Evolutionary conservation across 805 yeast genomes (phyloP).

Genomic region (Barnettozyma vustinii): DNA sequence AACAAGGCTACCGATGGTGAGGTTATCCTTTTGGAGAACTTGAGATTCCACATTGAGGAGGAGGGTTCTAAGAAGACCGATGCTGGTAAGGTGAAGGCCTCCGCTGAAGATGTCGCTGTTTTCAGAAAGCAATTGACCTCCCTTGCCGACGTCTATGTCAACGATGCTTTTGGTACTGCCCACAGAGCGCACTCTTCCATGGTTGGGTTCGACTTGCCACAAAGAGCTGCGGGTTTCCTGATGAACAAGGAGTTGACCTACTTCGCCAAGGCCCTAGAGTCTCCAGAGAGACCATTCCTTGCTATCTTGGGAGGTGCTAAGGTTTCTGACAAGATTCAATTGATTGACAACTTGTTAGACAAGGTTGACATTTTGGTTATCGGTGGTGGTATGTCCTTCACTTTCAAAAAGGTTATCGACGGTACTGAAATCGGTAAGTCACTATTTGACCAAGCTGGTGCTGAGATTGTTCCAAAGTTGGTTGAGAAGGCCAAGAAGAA

Average conservation of each 20-base stretch:
- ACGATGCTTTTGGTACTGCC: conserved; percentile 99
- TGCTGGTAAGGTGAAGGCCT: conserved; percentile 92
- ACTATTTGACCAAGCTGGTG: conserved; percentile 88
- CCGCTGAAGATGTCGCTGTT: conserved; percentile 71
- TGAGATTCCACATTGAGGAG: conserved; percentile 97
- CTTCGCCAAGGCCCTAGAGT: conserved; percentile 97
- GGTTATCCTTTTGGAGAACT: conserved; percentile 89
- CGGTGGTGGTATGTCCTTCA: conserved; percentile 99
- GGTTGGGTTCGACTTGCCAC: conserved; percentile 95
- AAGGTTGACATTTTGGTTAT: conserved; percentile 92
- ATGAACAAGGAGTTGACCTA: conserved; percentile 95
- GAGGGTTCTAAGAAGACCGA: conserved; percentile 92
- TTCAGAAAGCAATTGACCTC: conserved; percentile 89
- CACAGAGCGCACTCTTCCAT: conserved; percentile 99
- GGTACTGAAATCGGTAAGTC: conserved; percentile 87
- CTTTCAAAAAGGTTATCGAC: conserved; percentile 91
- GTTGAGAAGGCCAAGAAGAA: conserved; percentile 95
- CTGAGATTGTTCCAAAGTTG: conserved; percentile 88
- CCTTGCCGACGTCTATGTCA: conserved; percentile 93
- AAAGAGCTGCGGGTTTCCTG: conserved; percentile 98
- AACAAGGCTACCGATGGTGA: conserved; percentile 71
- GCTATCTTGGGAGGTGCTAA: conserved; percentile 99
- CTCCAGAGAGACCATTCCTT: conserved; percentile 96
- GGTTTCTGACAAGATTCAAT: conserved; percentile 97
- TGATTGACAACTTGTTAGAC: conserved; percentile 93